Base-by-base conservation (phyloP, 768 basidiomycete species). In the Auriscalpium microsporum region DNA sequence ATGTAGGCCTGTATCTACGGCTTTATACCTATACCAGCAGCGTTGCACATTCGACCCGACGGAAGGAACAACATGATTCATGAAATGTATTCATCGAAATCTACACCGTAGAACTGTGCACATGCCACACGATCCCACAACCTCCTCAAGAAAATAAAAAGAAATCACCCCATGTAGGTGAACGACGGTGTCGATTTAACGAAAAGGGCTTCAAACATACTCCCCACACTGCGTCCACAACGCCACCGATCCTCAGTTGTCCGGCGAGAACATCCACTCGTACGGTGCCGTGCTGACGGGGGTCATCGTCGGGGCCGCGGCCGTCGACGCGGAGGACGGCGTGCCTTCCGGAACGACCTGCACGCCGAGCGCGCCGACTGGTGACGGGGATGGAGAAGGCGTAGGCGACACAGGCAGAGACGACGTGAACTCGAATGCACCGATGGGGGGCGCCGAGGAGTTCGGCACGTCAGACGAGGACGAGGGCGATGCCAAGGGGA, bases 1-100 rank as follows among this genome's bases (percentile, higher is more conserved):
- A 87, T 89, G 76, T 87, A 72, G 61, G 45, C n/a, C n/a, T 21
- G 21, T 21, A 21, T 21, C 21, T 21, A 21, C 21, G 21, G 21
- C 21, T 21, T 21, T 1, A 21, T 21, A 21, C 21, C 21, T 21
- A 21, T 42, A 42, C 40, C 28, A 28, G 28, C 28, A 28, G 28
- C 28, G 4, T 28, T 28, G 28, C 28, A 2, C 28, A 2, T 28
- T 28, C 28, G 28, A 28, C 28, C 28, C 28, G 28, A 2, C 4
- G 5, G 4, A 28, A 28, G 5, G 2, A 28, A 28, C 28, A 28
- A 28, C 23, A 28, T 28, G 5, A 28, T 28, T 28, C 28, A 28
- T 28, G 2, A 28, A 28, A 7, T 28, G 5, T 28, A 28, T 28
- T 28, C 28, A 28, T 28, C 28, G 5, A 28, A 2, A 28, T 28